Base-by-base conservation (phyloP, 805 yeast species). In the Isabelozyma rhagii region DNA sequence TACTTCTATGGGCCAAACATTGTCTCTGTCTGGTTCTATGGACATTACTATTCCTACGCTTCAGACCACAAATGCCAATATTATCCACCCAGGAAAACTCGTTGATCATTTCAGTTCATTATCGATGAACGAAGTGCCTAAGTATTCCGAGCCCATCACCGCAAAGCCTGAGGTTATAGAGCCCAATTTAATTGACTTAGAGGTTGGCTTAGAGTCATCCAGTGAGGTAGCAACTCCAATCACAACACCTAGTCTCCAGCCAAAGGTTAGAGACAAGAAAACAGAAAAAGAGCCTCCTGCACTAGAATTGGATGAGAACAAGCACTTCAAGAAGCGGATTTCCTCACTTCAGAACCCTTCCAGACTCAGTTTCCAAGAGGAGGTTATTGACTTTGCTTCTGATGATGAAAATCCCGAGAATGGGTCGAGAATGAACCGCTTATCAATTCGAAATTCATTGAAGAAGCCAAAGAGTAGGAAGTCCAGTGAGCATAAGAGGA, bases 381-480 rank as follows among this genome's bases (percentile, higher is more conserved):
- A 74, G 51, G 75, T 73, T 3, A 67, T 74, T 49, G 78, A 74
- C 54, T 74, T 72, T 64, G 78, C 73, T 1, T 71, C 77, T 10
- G 79, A 74, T 52, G 78, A 74, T 53, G 79, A 74, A 48, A 69
- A 67, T 48, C 71, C 71, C 1, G 69, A 60, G 7, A 62, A 66
- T 45, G 62, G 62, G 13, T 67, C 74, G 1, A 58, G 58, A 21
- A 68, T 74, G 77, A 74, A 61, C 55, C 55, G 79, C 14, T 56
- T 74, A 34, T 64, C 75, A 10, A 74, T 74, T 40, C 57, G 79
- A 48, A 64, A 66, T 42, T 69, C 77, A 5, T 60, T 74, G 47
- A 67, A 59, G 56, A 66, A 62, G 41, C 56, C 63, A 18, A 66
- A 66, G 51, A 45, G 61, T 3, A 58, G 71, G 44, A 66, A 61